Evolutionary conservation across 2,329 filamentous ascomycete genomes (phyloP), one percentile per base, ranked within the genome.

Genomic region (Sclerotinia glacialis): DNA sequence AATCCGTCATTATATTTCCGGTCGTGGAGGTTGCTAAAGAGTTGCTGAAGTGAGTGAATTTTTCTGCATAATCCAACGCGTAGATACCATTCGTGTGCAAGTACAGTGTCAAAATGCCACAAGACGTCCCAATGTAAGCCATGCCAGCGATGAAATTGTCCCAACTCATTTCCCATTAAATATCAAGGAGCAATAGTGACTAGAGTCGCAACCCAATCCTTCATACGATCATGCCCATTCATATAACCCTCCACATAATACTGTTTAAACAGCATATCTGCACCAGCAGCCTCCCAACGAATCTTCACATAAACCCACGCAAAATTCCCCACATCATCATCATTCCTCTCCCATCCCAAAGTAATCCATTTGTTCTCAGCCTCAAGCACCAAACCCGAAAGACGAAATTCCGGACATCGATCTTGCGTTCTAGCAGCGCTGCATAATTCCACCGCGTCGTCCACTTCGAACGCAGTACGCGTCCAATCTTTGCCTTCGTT

Each of bases 271-370:
- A 44, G 14, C 64, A 66, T 66, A 47, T 61, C 47, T 16, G 46
- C 9, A 12, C 9, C 26, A 18, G 64, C 55, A 28, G 6, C 5
- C 7, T 23, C 34, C 49, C 49, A 66, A 0, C 2, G 26, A 4
- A 53, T 12, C 31, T 28, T 61, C 34, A 52, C 64, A 46, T 53
- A 61, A 2, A 61, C 46, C 64, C 64, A 66, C 1, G 64, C 47
- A 31, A 66, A 66, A 53, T 66, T 66, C 2, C 64, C 55, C 47
- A 53, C 50, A 37, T 66, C 64, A 21, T 61, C 64, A 61, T 66
- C 64, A 37, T 46, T 26, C 47, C 64, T 44, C 11, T 66, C 64
- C 64, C 64, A 66, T 4, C 55, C 64, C 26, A 66, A 5, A 31
- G 28, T 49, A 1, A 65, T 2, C 16, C 23, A 37, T 2, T 23